These are phyloP conservation scores for Microcera coccophila DNA, from an alignment of 2,329 filamentous ascomycete genomes.

Conservation along the genomic window DNA sequence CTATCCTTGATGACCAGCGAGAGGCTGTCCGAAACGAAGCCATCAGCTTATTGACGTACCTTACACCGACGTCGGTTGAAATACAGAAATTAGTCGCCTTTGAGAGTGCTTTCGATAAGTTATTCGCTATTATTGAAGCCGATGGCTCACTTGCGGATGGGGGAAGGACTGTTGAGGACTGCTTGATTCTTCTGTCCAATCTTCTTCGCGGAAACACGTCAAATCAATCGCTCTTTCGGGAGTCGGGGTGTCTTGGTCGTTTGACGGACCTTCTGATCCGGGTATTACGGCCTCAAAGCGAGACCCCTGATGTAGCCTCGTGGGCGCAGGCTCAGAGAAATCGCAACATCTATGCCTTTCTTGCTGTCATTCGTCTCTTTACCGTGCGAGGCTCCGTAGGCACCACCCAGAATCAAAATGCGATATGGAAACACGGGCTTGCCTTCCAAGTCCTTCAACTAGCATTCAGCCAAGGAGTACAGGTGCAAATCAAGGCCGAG, in stretches of 20 bases:
- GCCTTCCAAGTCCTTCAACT: conserved; percentile 76
- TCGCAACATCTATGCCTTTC: conserved; percentile 85
- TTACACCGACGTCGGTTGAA: conserved; percentile 82
- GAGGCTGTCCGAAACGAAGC: conserved; percentile 88
- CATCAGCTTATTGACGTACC: conserved; percentile 77
- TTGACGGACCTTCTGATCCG: conserved; percentile 66
- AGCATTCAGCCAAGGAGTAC: conserved; percentile 70
- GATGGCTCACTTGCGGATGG: conserved; percentile 83
- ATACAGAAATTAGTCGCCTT: conserved; percentile 95
- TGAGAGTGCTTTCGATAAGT: conserved; percentile 84
- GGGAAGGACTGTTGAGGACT: conserved; percentile 86
- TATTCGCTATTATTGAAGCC: conserved; percentile 75
- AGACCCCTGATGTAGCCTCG: conserved; percentile 57
- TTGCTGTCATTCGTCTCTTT: conserved; percentile 84
- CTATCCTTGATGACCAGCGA: conserved; percentile 75
- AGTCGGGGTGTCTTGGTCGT: conserved; percentile 76
- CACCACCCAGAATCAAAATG: conserved; percentile 76
- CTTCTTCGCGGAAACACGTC: conserved; percentile 80
- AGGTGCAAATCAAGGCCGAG: conserved; percentile 77
- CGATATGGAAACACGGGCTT: conserved; percentile 80
- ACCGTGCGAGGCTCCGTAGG: conserved; percentile 75
- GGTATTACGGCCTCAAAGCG: conserved; percentile 50
- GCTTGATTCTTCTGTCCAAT: conserved; percentile 84
- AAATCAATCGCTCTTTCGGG: conserved; percentile 90
- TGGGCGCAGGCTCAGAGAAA: conserved; percentile 78